Base-by-base conservation (phyloP, 495 filamentous ascomycete genomes). In the Penicillium steckii region DNA sequence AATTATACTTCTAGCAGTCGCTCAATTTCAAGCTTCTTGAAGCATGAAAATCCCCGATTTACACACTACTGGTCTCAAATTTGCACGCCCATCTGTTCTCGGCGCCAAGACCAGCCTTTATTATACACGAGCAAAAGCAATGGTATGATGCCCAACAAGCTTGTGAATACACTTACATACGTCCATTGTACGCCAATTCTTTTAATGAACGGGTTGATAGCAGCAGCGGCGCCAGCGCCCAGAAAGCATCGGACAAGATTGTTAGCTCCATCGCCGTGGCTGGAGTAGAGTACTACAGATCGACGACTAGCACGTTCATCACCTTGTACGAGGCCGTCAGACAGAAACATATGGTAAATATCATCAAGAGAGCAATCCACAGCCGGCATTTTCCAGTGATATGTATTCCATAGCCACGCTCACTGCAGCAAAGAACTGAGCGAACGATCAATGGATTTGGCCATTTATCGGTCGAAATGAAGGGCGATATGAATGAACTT, bases 171-270 rank as follows among this genome's bases (percentile, higher is more conserved):
- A 18, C 42, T 9, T 7, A 5, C 27, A 38, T 68, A 70, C 1
- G 65, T 63, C 44, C 44, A 37, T 15, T 47, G 35, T 4, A 51
- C 38, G 2, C 65, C 65, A 12, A 61, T 45, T 3, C 15, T 8
- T 3, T 47, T 3, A 40, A 85, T 81, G 75, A 88, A 80, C 0
- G 81, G 81, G 41, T 78, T 71, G 19, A 89, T 80, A 0, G 75
- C 61, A 0, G 80, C 85, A 18, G 80, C 82, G 1, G 79, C 79
- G 0, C 66, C 84, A 0, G 86, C 87, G 3, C 86, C 86, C 10
- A 90, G 58, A 32, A 84, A 61, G 55, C 86, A 90, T 6, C 86
- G 68, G 0, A 83, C 80, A 8, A 91, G 67, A 59, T 91, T 90
- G 53, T 86, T 87, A 1, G 85, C 82, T 5, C 86, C 24, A 84